Percentiles rank a stretch among this genome's conserved stretches.
Conservation (phyloP, 305 asterid species). For the Rubia tinctorum region DNA sequence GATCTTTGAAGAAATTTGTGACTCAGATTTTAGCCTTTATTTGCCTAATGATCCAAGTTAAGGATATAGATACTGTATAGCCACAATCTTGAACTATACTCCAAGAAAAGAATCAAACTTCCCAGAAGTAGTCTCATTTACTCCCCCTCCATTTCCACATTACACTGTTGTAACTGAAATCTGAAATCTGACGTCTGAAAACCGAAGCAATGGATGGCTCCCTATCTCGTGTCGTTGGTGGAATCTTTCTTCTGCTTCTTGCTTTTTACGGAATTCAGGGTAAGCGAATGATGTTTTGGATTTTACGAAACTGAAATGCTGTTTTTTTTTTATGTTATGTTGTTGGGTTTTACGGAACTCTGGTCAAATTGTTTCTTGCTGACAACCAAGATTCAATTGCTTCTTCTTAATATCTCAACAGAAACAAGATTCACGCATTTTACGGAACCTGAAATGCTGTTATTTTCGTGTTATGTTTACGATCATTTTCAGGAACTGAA, state of each 20-base stretch:
- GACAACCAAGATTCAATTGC: conserved; percentile 27
- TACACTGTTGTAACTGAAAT: neutral
- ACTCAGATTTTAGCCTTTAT: conserved; percentile 5
- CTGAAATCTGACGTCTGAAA: neutral
- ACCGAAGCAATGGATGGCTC: conserved; percentile 23
- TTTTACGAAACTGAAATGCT: neutral
- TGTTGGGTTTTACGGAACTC: too few relatives aligned
- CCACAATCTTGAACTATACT: conserved; percentile 35
- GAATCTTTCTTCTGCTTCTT: conserved; percentile 22
- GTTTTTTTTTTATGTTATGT: too few relatives aligned
- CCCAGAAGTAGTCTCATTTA: conserved; percentile 23
- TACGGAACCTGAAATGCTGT: neutral
- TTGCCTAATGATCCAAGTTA: conserved; percentile 18
- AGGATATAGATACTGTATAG: conserved; percentile 17
- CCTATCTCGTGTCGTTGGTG: neutral
- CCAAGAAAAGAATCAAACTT: conserved; percentile 45
- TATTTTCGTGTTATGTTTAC: neutral
- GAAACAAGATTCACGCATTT: neutral
- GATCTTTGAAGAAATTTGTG: conserved; percentile 5
- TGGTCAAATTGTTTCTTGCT: too few relatives aligned
- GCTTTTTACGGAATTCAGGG: conserved; percentile 4
- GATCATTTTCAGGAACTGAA: conserved; percentile 33
- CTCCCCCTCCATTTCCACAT: conserved; percentile 11
- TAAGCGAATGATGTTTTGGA: neutral
- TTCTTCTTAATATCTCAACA: neutral